Evolutionary conservation across 2,329 filamentous ascomycete genomes (phyloP), one percentile per base, ranked within the genome.

Genomic region (Alternaria ethzedia): DNA sequence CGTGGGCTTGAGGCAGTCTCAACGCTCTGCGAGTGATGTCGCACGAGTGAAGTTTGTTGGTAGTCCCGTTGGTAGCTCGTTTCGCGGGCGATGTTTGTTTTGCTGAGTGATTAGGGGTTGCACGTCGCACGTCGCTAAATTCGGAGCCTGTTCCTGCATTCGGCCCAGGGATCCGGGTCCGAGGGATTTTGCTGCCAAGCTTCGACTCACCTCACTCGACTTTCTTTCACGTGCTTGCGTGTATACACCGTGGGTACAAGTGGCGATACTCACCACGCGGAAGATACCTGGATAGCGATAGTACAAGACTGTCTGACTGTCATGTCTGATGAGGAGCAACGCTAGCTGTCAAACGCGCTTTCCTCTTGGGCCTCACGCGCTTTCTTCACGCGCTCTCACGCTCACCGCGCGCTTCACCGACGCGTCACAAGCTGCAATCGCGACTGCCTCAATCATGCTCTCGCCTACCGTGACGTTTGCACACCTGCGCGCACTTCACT

Each of bases 351-450:
- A 49, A 55, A 60, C 64, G 62, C 59, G 64, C 62, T 54, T 44
- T 30, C 51, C 32, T 64, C n/a, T n/a, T n/a, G n/a, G n/a, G n/a
- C n/a, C n/a, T n/a, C n/a, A 60, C 64, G 62, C 59, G 64, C 62
- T 54, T 44, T 30, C 51, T 28, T 64, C 58, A 64, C 58, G 44
- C 55, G 46, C 49, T 47, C 51, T 46, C 41, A 51, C 54, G 36
- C 61, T 61, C 52, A 65, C 57, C 43, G 45, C 47, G 23, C 21
- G 32, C 26, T 51, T 41, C 36, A n/a, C 30, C 32, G 23, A 45
- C 65, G 54, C 59, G 51, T 59, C 41, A 57, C 50, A 43, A 61
- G 59, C n/a, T n/a, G n/a, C n/a, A n/a, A n/a, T n/a, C 59, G 61
- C 64, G 56, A 52, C 51, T 65, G 41, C 65, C 49, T 49, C 23